Evolutionary conservation across 139 green algal species (phyloP).

Genomic region (Zygnema cylindricum): DNA sequence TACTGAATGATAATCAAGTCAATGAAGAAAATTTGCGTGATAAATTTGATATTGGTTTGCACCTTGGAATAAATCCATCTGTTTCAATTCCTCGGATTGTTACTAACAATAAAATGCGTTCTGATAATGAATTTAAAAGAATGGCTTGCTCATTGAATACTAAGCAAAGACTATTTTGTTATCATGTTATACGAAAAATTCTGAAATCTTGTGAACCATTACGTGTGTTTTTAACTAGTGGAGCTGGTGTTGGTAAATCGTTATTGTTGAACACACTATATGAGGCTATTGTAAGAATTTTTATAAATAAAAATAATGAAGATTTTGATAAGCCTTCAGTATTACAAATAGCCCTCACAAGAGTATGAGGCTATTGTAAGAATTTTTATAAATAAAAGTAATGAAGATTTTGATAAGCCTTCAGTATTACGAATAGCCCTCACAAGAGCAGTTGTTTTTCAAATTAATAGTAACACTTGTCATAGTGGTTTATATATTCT

Average conservation of each 20-base stretch:
- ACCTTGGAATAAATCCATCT: conserved; percentile 1
- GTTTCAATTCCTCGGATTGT: background rate
- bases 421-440: no score
- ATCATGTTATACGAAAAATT: conserved; percentile 19
- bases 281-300: no score
- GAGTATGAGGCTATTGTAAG: no score
- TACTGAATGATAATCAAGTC: background rate
- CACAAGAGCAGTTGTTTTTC: no score
- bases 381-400: no score
- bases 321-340: no score
- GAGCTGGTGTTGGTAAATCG: conserved; percentile 27
- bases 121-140: background rate
- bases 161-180: background rate
- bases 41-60: background rate
- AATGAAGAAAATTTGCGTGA: no score
- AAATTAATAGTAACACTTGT: no score
- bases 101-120: background rate
- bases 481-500: no score
- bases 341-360: no score
- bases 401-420: no score
- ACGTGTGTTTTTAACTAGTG: conserved; percentile 3
- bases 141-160: background rate
- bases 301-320: no score
- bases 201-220: background rate
- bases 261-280: background rate